Conservation (phyloP, 2,329 filamentous ascomycete genomes). For the Xylariales sp. region DNA sequence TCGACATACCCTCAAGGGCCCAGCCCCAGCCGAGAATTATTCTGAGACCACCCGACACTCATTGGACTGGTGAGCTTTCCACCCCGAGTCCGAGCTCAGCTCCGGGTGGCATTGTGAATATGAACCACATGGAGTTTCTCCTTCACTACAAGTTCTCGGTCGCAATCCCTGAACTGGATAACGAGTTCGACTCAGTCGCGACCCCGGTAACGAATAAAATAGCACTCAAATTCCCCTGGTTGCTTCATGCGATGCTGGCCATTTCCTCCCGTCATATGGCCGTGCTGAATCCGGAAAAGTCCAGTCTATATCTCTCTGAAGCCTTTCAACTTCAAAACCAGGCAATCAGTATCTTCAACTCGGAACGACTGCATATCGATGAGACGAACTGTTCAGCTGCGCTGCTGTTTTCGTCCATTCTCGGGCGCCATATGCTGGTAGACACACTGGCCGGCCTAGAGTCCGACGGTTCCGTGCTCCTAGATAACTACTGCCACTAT, state of each 20-base stretch:
- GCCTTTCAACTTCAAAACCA: constrained; percentile 50
- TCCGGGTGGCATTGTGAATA: constrained; percentile 45
- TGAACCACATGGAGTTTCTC: constrained; percentile 52
- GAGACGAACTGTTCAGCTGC: constrained; percentile 49
- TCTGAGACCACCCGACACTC: not conserved
- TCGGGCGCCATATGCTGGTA: constrained; percentile 52
- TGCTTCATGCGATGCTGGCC: constrained; percentile 53
- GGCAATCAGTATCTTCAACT: constrained; percentile 48
- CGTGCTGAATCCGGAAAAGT: constrained; percentile 42
- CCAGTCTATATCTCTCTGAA: constrained; percentile 43
- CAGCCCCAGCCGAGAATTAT: constrained; percentile 5
- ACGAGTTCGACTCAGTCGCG: constrained; percentile 32
- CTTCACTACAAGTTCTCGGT: constrained; percentile 49
- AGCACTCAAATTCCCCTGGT: constrained; percentile 48
- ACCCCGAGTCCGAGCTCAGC: not conserved
- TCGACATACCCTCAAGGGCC: not conserved
- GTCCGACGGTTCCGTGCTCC: constrained; percentile 43
- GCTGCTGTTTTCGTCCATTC: constrained; percentile 50
- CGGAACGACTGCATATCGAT: constrained; percentile 39
- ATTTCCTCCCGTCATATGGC: constrained; percentile 53
- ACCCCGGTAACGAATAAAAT: constrained; percentile 40
- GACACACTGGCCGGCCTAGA: constrained; percentile 48
- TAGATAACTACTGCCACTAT: constrained; percentile 49
- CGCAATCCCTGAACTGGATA: constrained; percentile 40
- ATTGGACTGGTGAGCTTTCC: constrained; percentile 5